A percentile compares a stretch with the other conserved stretches of the same genome.
Evolutionary conservation across 306 rosid species (phyloP).

Genomic region (Pyrus communis): DNA sequence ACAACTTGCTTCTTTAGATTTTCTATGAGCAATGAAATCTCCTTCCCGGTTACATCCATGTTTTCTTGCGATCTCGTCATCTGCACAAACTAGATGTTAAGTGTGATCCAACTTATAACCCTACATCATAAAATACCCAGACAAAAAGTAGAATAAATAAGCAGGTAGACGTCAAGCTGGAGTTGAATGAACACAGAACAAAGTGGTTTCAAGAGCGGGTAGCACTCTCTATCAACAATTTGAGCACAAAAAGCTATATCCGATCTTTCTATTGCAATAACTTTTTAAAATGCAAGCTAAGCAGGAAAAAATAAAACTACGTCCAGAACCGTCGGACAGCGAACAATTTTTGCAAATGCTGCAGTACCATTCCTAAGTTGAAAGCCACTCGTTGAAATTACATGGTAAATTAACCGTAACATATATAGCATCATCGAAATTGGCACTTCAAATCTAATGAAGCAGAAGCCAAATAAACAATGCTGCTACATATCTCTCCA

Average conservation of each 20-base stretch:
- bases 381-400: background rate
- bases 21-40: conserved; percentile 56
- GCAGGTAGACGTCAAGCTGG: background rate
- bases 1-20: conserved; percentile 72
- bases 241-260: background rate
- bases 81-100: conserved; percentile 28
- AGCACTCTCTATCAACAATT: background rate
- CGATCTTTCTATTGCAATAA: background rate
- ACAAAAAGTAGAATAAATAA: background rate
- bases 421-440: background rate
- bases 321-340: background rate
- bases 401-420: background rate
- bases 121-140: background rate
- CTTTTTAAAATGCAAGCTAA: background rate
- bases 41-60: conserved; percentile 30
- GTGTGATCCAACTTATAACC: background rate
- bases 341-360: background rate
- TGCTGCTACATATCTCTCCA: conserved; percentile 25
- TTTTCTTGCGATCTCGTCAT: conserved; percentile 24
- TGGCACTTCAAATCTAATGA: background rate
- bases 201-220: background rate
- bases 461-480: conserved; percentile 12
- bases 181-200: background rate
- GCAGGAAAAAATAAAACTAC: background rate
- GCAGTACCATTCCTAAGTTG: background rate